A percentile compares a stretch with the other conserved stretches of the same genome.
phyloP scores from a whole-genome alignment of 371 early-diverging fungal species.

The Mucor ambiguus region DNA sequence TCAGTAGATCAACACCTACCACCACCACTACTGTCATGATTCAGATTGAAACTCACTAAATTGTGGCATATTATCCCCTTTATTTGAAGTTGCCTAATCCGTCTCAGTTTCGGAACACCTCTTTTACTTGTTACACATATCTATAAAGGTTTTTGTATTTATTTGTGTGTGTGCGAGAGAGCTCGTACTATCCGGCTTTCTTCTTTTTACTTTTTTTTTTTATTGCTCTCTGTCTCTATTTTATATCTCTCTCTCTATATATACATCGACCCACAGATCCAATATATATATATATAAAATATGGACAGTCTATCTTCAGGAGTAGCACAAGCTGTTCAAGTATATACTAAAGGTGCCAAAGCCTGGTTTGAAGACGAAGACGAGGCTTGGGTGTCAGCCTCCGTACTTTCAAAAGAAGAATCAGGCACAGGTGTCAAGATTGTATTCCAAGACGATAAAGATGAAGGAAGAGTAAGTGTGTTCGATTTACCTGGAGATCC shows the following conservation, averaged over 20 bases:
- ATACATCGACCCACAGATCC: background rate
- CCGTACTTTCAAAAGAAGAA: slow-evolving; percentile 60
- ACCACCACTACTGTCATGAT: background rate
- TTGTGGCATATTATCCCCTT: background rate
- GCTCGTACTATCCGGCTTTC: background rate
- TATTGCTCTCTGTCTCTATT: background rate
- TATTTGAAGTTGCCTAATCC: slow-evolving; percentile 5
- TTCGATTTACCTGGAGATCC: background rate
- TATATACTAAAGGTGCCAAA: slow-evolving; percentile 71
- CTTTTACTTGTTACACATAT: background rate
- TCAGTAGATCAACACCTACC: background rate
- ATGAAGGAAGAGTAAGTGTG: slow-evolving; percentile 54
- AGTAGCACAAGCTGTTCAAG: slow-evolving; percentile 56
- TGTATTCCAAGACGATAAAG: slow-evolving; percentile 68
- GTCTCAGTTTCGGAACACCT: slow-evolving; percentile 3
- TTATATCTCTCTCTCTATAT: background rate
- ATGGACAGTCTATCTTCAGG: slow-evolving; percentile 37
- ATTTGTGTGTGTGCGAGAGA: background rate
- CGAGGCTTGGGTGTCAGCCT: slow-evolving; percentile 86
- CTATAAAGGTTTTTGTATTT: background rate
- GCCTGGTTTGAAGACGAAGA: slow-evolving; percentile 91
- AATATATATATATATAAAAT: background rate
- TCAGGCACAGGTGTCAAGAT: slow-evolving; percentile 60
- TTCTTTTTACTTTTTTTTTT: background rate
- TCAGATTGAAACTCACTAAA: background rate